Conservation (phyloP, 2,329 filamentous ascomycete genomes). For the Xylaria digitata region DNA sequence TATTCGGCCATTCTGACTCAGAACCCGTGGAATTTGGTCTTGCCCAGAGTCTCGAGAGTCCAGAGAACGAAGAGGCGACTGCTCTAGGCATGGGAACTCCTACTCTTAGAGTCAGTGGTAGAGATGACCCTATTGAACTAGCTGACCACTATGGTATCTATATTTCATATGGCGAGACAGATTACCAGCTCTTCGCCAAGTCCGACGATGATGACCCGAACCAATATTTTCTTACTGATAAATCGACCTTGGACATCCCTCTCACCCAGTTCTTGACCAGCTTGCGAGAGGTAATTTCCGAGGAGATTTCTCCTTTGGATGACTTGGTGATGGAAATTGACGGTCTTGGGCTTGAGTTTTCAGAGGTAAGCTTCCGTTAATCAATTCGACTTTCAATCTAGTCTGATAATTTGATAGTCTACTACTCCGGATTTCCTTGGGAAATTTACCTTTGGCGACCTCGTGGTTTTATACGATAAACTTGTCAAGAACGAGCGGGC, state of each 20-base stretch:
- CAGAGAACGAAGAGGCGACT: neutral
- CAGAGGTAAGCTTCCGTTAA: conserved; percentile 46
- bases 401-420: conserved; percentile 46
- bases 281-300: conserved; percentile 49
- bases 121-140: conserved; percentile 41
- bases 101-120: conserved; percentile 9
- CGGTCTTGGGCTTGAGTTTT: conserved; percentile 50
- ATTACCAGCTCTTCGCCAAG: conserved; percentile 51
- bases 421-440: conserved; percentile 47
- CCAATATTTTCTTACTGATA: conserved; percentile 50
- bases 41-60: neutral
- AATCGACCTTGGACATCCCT: conserved; percentile 44
- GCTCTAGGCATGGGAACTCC: conserved; percentile 1
- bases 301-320: conserved; percentile 51
- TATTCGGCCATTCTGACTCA: conserved; percentile 12
- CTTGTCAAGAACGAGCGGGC: conserved; percentile 48
- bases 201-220: conserved; percentile 50
- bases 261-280: conserved; percentile 46
- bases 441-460: conserved; percentile 49
- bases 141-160: conserved; percentile 46
- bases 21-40: conserved; percentile 23
- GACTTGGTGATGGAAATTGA: conserved; percentile 51
- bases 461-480: conserved; percentile 48
- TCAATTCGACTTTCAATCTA: neutral
- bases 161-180: conserved; percentile 49